A percentile compares a stretch with the other conserved stretches of the same genome.
phyloP scores from a whole-genome alignment of 495 filamentous ascomycete genomes.

The Alectoria sarmentosa region DNA sequence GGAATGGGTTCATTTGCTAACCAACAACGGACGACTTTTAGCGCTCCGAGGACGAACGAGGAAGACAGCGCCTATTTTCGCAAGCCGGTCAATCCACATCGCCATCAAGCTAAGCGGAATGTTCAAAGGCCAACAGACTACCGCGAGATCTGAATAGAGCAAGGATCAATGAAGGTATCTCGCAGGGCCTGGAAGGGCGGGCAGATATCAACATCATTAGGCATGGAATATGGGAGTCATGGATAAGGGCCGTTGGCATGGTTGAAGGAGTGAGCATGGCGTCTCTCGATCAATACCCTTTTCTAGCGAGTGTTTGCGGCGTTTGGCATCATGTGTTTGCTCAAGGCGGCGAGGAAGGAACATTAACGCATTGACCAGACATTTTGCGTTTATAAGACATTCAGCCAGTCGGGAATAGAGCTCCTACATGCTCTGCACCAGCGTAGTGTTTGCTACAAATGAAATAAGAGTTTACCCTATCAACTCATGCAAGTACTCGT shows the following conservation, averaged over 20 bases:
- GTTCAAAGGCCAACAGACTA: constrained; percentile 83
- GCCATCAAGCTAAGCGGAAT: constrained; percentile 73
- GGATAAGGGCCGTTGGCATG: constrained; percentile 6
- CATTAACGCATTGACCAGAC: background rate
- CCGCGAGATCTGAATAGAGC: constrained; percentile 53
- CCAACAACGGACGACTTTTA: constrained; percentile 64
- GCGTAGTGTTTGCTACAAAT: background rate
- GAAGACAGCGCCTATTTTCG: constrained; percentile 93
- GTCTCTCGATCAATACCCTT: constrained; percentile 12
- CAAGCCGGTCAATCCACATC: constrained; percentile 91
- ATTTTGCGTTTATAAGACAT: background rate
- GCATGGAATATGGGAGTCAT: background rate
- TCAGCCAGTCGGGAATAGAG: background rate
- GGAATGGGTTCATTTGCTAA: constrained; percentile 52
- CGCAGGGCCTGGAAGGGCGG: background rate
- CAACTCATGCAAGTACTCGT: too few species aligned
- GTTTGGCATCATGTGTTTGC: background rate
- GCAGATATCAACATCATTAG: background rate
- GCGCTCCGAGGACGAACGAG: constrained; percentile 55
- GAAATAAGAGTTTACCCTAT: background rate
- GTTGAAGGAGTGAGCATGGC: constrained; percentile 7
- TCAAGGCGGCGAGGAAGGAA: background rate
- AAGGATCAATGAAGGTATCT: background rate
- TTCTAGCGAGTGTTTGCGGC: background rate
- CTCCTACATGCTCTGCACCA: background rate